Percentiles rank a stretch among this genome's conserved stretches.
Conservation (phyloP, 768 basidiomycete genomes). For the Suillus clintonianus region DNA sequence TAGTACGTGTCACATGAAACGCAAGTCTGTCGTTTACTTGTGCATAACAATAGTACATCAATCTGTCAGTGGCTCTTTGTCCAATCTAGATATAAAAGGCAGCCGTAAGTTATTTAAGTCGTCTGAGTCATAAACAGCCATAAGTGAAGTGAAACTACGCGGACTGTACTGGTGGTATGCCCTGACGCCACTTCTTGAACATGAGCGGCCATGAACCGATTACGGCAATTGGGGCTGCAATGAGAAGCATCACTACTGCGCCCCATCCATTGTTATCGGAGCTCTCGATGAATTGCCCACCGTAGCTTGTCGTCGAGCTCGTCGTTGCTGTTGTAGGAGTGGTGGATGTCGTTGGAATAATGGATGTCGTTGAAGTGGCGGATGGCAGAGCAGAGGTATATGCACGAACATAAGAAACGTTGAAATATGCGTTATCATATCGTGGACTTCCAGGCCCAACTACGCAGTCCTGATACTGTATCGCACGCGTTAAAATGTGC, state of each 20-base stretch:
- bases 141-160: background rate
- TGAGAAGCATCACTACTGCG: background rate
- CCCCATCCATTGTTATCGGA: background rate
- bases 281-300: no score
- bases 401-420: slow-evolving; percentile 64
- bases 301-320: background rate
- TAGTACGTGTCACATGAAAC: background rate
- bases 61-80: background rate
- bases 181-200: background rate
- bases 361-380: slow-evolving; percentile 8
- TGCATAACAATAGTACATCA: background rate
- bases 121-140: background rate
- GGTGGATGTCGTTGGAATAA: background rate
- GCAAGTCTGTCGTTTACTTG: no score
- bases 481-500: background rate
- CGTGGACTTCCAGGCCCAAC: slow-evolving; percentile 54
- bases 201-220: slow-evolving; percentile 3
- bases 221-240: background rate
- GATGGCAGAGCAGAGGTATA: slow-evolving; percentile 39
- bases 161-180: background rate
- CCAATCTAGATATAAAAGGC: background rate
- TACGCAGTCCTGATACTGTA: slow-evolving; percentile 55
- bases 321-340: background rate
- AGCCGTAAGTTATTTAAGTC: background rate
- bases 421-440: slow-evolving; percentile 65